These are phyloP conservation scores for Thymus quinquecostatus DNA, from an alignment of 257 asterid genomes.

Conservation along the genomic window DNA sequence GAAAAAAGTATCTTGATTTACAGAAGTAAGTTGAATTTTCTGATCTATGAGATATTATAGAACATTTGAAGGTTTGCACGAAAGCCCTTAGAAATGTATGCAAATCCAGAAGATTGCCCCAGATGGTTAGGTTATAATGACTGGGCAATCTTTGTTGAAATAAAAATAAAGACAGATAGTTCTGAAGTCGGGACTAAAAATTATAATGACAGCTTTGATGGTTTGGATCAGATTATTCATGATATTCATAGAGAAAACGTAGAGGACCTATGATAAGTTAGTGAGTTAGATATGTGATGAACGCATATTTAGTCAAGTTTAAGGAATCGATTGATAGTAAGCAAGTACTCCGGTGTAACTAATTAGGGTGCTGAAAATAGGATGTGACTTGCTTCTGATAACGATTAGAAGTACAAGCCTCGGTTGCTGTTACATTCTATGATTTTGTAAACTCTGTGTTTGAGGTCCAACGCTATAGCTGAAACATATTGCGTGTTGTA, in stretches of 20 bases:
- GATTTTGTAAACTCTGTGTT: too few species aligned
- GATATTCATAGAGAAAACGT: not conserved
- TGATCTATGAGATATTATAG: not conserved
- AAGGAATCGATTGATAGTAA: too few species aligned
- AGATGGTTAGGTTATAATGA: not conserved
- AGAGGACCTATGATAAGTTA: not conserved
- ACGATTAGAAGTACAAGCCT: too few species aligned
- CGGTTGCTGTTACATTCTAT: too few species aligned
- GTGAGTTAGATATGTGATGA: not conserved
- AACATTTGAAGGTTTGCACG: not conserved
- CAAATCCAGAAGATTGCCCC: not conserved
- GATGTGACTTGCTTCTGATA: too few species aligned
- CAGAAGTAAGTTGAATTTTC: not conserved
- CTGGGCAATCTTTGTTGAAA: not conserved
- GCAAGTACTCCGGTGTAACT: too few species aligned
- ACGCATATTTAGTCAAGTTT: not conserved
- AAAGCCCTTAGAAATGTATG: not conserved
- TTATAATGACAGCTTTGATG: not conserved
- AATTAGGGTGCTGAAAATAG: too few species aligned
- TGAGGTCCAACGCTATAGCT: not conserved
- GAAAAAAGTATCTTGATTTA: too few species aligned
- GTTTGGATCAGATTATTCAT: not conserved
- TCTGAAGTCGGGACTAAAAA: not conserved
- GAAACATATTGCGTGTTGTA: conserved; percentile 25
- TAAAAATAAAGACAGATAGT: not conserved